Conservation (phyloP, 2,329 filamentous ascomycete species). For the Claviceps capensis region DNA sequence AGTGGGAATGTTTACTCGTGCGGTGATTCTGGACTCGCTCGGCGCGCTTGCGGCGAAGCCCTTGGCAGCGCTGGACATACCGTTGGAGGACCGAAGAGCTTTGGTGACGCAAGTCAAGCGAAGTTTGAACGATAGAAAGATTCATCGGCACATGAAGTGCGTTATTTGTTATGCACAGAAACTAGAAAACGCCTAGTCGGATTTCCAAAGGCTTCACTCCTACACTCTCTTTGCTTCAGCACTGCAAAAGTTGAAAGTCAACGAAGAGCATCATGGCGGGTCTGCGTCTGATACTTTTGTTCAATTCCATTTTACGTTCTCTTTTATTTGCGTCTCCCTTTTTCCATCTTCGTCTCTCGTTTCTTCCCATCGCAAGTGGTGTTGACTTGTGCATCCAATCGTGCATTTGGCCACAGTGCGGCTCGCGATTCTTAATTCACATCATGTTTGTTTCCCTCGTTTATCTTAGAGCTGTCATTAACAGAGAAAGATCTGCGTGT, state of each 20-base stretch:
- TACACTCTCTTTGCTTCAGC: too few relatives aligned
- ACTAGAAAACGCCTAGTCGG: slow-evolving; percentile 3
- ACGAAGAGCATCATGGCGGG: background rate
- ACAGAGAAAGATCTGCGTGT: too few relatives aligned
- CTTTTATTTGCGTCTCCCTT: background rate
- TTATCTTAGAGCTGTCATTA: background rate
- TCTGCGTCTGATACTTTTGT: too few relatives aligned
- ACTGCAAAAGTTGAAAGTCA: too few relatives aligned
- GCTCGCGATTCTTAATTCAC: background rate
- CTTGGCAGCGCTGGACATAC: slow-evolving; percentile 23
- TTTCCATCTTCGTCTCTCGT: background rate
- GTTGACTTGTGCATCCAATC: background rate
- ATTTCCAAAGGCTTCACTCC: background rate
- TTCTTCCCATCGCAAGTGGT: background rate
- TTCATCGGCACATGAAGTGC: slow-evolving; percentile 30
- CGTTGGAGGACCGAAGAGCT: slow-evolving; percentile 19
- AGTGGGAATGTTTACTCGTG: slow-evolving; percentile 30
- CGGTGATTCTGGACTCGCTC: slow-evolving; percentile 26
- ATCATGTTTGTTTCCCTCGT: background rate
- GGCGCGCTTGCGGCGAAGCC: slow-evolving; percentile 29
- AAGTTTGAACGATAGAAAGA: slow-evolving; percentile 20
- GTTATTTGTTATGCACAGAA: slow-evolving; percentile 32
- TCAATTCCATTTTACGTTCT: background rate
- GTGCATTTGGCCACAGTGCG: background rate
- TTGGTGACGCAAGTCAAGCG: slow-evolving; percentile 18